A percentile compares a stretch with the other conserved stretches of the same genome.
phyloP scores from a whole-genome alignment of 208 protist species.

The Trypanosoma lewisi region DNA sequence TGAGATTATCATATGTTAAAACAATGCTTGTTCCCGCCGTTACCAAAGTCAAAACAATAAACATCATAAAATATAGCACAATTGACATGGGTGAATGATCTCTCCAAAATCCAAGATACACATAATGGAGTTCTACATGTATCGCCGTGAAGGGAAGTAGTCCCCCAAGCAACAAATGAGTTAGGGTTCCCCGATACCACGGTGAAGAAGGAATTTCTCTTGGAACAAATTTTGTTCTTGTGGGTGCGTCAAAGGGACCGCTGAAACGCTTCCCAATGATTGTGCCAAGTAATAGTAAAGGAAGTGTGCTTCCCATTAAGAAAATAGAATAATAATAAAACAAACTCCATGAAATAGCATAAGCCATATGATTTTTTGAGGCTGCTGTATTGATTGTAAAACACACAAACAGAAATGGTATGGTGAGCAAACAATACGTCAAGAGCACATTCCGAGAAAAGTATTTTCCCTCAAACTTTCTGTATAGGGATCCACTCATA shows the following conservation, averaged over 20 bases:
- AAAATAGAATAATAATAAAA: constrained; percentile 1
- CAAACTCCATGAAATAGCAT: constrained; percentile 1
- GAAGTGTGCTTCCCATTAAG: background rate
- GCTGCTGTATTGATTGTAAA: background rate
- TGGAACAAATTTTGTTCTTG: constrained; percentile 3
- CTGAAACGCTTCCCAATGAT: background rate
- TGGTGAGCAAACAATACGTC: background rate
- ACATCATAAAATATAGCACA: constrained; percentile 2
- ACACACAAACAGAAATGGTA: background rate
- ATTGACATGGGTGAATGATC: background rate
- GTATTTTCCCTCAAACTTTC: constrained; percentile 2
- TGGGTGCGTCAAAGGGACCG: constrained; percentile 1
- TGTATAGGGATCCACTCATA: constrained; percentile 2
- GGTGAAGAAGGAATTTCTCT: background rate
- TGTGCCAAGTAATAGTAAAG: background rate
- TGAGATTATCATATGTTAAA: constrained; percentile 9
- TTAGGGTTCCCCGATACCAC: background rate
- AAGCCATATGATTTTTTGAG: background rate
- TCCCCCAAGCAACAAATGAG: background rate
- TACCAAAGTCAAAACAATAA: constrained; percentile 8
- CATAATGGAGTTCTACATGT: constrained; percentile 3
- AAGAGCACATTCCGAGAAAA: background rate
- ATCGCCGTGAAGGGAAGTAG: background rate
- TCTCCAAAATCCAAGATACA: background rate
- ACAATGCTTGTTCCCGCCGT: background rate